These are phyloP conservation scores for Aspergillus heteromorphus DNA, from an alignment of 495 filamentous ascomycete species.

Conservation along the genomic window DNA sequence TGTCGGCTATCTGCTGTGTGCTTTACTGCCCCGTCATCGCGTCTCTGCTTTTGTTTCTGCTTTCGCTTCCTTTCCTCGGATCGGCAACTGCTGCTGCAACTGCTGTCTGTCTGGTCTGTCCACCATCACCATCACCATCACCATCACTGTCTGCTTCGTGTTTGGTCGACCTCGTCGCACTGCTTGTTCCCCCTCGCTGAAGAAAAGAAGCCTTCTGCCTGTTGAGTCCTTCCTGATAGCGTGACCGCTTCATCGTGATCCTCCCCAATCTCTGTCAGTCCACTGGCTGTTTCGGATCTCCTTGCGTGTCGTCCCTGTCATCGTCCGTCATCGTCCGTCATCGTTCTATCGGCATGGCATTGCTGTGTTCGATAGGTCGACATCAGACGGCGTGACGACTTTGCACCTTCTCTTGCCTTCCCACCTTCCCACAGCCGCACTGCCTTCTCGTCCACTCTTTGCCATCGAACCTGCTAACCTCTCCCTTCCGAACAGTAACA, in stretches of 20 bases:
- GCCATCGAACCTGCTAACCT: constrained; percentile 1
- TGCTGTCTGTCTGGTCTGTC: not conserved
- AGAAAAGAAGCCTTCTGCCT: constrained; percentile 1
- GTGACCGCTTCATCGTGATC: not conserved
- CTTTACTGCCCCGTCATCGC: constrained; percentile 14
- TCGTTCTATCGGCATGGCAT: not conserved
- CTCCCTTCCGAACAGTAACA: constrained; percentile 14
- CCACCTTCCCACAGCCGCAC: too few relatives aligned
- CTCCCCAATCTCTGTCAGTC: not conserved
- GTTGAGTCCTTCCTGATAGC: constrained; percentile 15
- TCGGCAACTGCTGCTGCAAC: not conserved
- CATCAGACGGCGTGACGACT: not conserved
- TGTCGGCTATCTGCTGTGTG: too few relatives aligned
- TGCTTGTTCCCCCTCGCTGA: not conserved
- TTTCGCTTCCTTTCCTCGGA: not conserved
- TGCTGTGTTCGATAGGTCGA: not conserved
- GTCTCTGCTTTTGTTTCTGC: constrained; percentile 11
- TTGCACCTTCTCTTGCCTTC: not conserved
- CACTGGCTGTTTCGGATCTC: not conserved
- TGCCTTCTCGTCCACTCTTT: too few relatives aligned
- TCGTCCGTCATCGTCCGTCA: not conserved
- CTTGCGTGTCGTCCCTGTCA: not conserved
- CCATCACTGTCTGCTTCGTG: not conserved
- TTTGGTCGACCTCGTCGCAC: constrained; percentile 5
- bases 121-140: too few relatives aligned